phyloP scores from a whole-genome alignment of 257 asterid species.

The Ajuga chamaepitys region DNA sequence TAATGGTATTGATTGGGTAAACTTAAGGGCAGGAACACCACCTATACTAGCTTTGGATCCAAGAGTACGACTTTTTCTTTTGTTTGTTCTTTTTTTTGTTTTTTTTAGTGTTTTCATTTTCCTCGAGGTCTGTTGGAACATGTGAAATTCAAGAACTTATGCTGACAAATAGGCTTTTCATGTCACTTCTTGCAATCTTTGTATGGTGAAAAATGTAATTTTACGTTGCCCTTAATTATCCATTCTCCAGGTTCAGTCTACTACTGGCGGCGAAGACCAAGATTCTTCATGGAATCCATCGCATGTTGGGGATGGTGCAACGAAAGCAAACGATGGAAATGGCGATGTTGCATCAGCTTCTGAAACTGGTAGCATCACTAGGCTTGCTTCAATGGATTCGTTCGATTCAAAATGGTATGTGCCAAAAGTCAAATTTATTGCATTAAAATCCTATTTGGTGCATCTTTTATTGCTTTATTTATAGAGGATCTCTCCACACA shows the following conservation, averaged over 20 bases:
- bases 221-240: background rate
- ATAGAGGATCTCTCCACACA: too few relatives aligned
- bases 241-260: conserved; percentile 34
- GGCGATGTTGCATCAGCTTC: conserved; percentile 42
- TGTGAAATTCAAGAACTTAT: background rate
- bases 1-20: conserved; percentile 68
- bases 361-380: conserved; percentile 70
- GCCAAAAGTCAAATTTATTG: background rate
- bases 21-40: conserved; percentile 58
- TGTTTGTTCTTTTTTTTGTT: too few relatives aligned
- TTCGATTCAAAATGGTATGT: conserved; percentile 95
- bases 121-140: background rate
- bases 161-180: background rate
- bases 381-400: conserved; percentile 97
- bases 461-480: background rate
- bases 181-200: background rate
- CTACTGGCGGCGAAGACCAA: conserved; percentile 49
- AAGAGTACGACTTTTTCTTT: conserved; percentile 36
- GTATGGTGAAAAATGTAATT: background rate
- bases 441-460: background rate
- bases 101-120: background rate
- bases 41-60: conserved; percentile 70
- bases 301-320: conserved; percentile 62
- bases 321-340: conserved; percentile 45
- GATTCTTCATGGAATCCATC: conserved; percentile 82